Evolutionary conservation across 306 rosid genomes (phyloP).

Genomic region (Parietaria judaica): DNA sequence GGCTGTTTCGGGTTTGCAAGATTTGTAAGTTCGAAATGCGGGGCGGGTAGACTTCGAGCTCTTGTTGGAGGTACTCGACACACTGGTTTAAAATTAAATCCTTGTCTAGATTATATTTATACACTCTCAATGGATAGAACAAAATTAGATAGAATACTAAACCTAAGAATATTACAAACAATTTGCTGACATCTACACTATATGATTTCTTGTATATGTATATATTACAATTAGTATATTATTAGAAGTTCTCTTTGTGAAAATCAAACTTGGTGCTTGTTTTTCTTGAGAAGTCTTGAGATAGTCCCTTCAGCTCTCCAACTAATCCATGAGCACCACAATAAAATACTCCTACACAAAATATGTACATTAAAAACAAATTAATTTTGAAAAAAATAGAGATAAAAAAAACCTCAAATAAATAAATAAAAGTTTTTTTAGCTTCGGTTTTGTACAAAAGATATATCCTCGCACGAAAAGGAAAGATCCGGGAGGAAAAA

Average conservation of each 20-base stretch:
- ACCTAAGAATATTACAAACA: not conserved
- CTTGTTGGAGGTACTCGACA: too few relatives aligned
- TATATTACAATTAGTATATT: conserved; percentile 8
- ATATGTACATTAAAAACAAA: not conserved
- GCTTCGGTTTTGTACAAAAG: too few relatives aligned
- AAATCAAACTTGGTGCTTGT: conserved; percentile 80
- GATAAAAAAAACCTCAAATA: not conserved
- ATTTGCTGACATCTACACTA: not conserved
- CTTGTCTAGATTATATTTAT: not conserved
- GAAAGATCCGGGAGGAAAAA: not conserved
- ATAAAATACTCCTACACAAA: conserved; percentile 75
- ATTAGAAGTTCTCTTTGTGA: conserved; percentile 73
- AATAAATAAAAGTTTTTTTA: too few relatives aligned
- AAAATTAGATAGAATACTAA: not conserved
- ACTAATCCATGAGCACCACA: conserved; percentile 65
- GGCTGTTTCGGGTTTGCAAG: too few relatives aligned
- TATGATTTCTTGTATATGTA: conserved; percentile 1
- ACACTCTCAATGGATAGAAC: not conserved
- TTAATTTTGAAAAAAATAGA: not conserved
- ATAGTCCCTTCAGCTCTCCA: conserved; percentile 54
- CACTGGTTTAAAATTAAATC: not conserved
- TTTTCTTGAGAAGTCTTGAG: conserved; percentile 71
- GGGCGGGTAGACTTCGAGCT: too few relatives aligned
- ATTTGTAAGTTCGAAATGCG: too few relatives aligned
- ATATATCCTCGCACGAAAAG: not conserved